Evolutionary conservation across 1,284 basidiomycete genomes (phyloP), one percentile per base, ranked within the genome.

Genomic region (Pterulicium gracile): DNA sequence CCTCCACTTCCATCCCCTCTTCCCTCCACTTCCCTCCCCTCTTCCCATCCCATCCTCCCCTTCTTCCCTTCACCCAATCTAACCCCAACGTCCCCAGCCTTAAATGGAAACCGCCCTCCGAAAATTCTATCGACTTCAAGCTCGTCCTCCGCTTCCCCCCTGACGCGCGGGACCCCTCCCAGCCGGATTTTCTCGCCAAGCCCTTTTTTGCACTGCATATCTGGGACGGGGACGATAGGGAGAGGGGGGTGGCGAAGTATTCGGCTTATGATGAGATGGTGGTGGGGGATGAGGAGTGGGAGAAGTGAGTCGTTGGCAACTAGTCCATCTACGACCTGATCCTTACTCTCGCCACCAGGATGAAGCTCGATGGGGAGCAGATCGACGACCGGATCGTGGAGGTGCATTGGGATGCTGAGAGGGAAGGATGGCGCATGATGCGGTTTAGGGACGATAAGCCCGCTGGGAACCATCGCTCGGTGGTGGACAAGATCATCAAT

Each of bases 71-170:
- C 19, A 17, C n/a, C 35, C n/a, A n/a, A n/a, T n/a, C n/a, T n/a
- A n/a, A n/a, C n/a, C n/a, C n/a, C n/a, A n/a, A n/a, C n/a, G n/a
- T n/a, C n/a, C n/a, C n/a, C 59, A 96, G 92, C 53, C 65, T 97
- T 55, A 99, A 99, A 63, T 99, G 96, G 96, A 99, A 99, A 64
- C 94, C 95, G 1, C 93, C 96, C 2, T 88, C 86, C 2, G 96
- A 98, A 59, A 99, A 99, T 63, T 93, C 92, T 2, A 88, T 98
- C 58, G 96, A 99, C 64, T 98, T 98, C 70, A 91, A 91, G 60
- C 81, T 98, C 12, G 75, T 94, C 45, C 72, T 99, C 15, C 81
- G 90, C 27, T 99, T 98, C 61, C 93, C 95, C 1, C 80, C 91
- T 2, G 62, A 65, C 21, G 61, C 59, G 4, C 64, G 67, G 22